A percentile compares a stretch with the other conserved stretches of the same genome.
These are phyloP conservation scores for Marasmius tenuissimus DNA, from an alignment of 1,284 basidiomycete species.

Conservation along the genomic window DNA sequence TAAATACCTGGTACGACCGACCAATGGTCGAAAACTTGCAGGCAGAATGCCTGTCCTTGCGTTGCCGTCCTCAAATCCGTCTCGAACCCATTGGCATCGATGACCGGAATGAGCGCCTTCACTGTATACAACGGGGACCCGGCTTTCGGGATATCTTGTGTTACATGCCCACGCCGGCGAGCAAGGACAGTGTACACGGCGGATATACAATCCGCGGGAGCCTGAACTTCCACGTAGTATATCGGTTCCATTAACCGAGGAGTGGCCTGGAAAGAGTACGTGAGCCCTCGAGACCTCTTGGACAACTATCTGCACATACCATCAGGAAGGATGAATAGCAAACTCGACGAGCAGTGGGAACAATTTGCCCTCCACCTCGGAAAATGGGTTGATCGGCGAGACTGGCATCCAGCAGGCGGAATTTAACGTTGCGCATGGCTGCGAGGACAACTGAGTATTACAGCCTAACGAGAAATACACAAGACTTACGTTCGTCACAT, in stretches of 20 bases:
- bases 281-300: not conserved
- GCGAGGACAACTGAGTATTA: constrained; percentile 4
- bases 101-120: constrained; percentile 95
- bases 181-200: constrained; percentile 98
- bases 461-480: constrained; percentile 1
- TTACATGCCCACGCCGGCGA: constrained; percentile 95
- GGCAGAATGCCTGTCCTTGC: constrained; percentile 95
- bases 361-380: constrained; percentile 97
- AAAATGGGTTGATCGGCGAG: constrained; percentile 95
- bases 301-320: constrained; percentile 43
- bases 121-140: constrained; percentile 97
- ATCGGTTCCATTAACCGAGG: constrained; percentile 95
- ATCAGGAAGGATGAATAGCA: constrained; percentile 99
- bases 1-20: constrained; percentile 87
- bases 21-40: constrained; percentile 98
- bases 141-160: constrained; percentile 95
- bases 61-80: constrained; percentile 97
- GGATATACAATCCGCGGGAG: constrained; percentile 97
- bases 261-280: constrained; percentile 61
- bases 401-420: constrained; percentile 90
- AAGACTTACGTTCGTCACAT: constrained; percentile 92
- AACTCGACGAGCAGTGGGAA: constrained; percentile 94
- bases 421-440: constrained; percentile 99
- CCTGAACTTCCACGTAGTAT: constrained; percentile 98
- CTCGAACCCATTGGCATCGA: constrained; percentile 99